Evolutionary conservation across 345 rosid genomes (phyloP), one percentile per base, ranked within the genome.

Genomic region (Pugionium dolabratum): DNA sequence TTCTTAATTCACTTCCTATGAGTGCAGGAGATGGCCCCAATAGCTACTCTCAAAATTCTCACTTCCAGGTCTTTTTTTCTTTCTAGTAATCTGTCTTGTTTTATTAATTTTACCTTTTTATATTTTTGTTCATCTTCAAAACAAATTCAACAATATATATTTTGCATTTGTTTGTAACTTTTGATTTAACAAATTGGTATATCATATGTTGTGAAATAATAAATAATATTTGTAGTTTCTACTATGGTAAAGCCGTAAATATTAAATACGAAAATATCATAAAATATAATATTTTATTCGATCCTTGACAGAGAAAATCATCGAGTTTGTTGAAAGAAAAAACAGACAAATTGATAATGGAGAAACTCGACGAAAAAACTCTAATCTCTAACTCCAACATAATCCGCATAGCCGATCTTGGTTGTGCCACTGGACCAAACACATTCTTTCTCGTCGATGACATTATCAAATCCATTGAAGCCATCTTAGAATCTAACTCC

Each of bases 351-450:
- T 64, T 72, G 54, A 80, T 88, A 55, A 35, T 52, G 25, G 51
- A 64, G 60, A 81, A 84, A 46, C 76, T 88, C 7, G 83, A 88
- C 26, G 44, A 80, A 6, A 54, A 64, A 45, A 46, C 31, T 30
- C 78, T 81, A 3, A 66, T 67, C 10, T 79, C 77, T 37, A 10
- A 57, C 18, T 72, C 84, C 48, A 70, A 66, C 76, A 58, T 74
- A 35, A 64, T 87, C 6, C 42, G 25, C 7, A 49, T 87, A 30
- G 95, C 83, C 10, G 91, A 88, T 62, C 66, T 84, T 75, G 95
- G 95, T 57, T 88, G 91, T 66, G 85, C 91, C 5, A 84, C 74
- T 0, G 91, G 91, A 35, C 86, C 91, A 58, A 88, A 85, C 67
- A 76, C 91, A 35, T 45, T 85, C 50, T 11, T 52, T 9, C 63